phyloP scores from a whole-genome alignment of 2,329 filamentous ascomycete genomes.

The Colletotrichum sansevieriae region DNA sequence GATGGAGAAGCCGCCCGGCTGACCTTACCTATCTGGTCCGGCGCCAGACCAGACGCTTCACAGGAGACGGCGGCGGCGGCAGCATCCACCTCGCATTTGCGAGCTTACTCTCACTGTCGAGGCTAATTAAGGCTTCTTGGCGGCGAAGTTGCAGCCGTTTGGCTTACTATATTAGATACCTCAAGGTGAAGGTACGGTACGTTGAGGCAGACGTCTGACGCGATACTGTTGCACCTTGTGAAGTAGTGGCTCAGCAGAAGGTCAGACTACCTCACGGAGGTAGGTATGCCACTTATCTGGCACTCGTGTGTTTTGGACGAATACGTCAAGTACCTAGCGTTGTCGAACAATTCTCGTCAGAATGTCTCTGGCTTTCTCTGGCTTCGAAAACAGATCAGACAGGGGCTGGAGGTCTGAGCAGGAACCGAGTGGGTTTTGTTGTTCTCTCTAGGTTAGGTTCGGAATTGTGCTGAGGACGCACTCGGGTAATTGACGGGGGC shows the following conservation, averaged over 20 bases:
- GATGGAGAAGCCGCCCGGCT: constrained; percentile 30
- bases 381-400: background rate
- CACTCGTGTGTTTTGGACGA: background rate
- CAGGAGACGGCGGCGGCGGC: constrained; percentile 26
- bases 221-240: background rate
- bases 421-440: constrained; percentile 14
- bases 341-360: constrained; percentile 32
- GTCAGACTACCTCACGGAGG: too few relatives aligned
- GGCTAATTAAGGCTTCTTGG: constrained; percentile 20
- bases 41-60: constrained; percentile 24
- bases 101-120: background rate
- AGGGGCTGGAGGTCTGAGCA: constrained; percentile 6
- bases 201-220: constrained; percentile 9
- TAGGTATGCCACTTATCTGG: too few relatives aligned
- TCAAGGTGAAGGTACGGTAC: background rate
- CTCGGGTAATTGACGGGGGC: constrained; percentile 16
- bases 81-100: constrained; percentile 36
- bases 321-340: too few relatives aligned
- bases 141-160: background rate
- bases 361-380: constrained; percentile 36
- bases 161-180: background rate
- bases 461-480: constrained; percentile 1
- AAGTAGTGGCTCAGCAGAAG: too few relatives aligned
- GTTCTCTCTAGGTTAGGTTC: constrained; percentile 16
- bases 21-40: constrained; percentile 32